These are phyloP conservation scores for Fraxinus platypoda DNA, from an alignment of 305 asterid species.

Conservation along the genomic window DNA sequence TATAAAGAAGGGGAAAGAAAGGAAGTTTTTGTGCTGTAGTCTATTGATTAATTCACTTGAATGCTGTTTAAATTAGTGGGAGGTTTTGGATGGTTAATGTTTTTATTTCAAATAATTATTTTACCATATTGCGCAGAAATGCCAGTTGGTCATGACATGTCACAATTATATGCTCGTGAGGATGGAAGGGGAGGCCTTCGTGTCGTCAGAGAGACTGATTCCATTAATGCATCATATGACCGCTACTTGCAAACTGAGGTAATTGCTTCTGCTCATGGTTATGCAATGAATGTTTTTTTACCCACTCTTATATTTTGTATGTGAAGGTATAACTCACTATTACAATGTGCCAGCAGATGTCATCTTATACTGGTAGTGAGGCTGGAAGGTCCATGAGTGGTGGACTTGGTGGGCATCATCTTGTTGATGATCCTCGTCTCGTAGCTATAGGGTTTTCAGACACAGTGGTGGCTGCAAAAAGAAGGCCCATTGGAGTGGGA, in stretches of 20 bases:
- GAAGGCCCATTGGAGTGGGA: conserved; percentile 39
- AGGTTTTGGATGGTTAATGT: not conserved
- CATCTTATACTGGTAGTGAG: conserved; percentile 47
- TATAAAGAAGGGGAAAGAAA: not conserved
- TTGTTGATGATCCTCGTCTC: conserved; percentile 52
- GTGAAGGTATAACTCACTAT: conserved; percentile 8
- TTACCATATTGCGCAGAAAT: conserved; percentile 39
- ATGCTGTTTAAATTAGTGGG: conserved; percentile 2
- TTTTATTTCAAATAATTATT: not conserved
- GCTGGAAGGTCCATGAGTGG: conserved; percentile 55
- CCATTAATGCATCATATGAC: conserved; percentile 51
- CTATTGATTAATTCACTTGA: conserved; percentile 1
- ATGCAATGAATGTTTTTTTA: not conserved
- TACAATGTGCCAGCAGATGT: conserved; percentile 25
- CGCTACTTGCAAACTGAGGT: conserved; percentile 45
- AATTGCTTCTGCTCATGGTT: not conserved
- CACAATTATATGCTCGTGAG: conserved; percentile 42
- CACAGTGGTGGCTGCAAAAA: conserved; percentile 35
- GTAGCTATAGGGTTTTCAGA: conserved; percentile 47
- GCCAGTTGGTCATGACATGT: conserved; percentile 48
- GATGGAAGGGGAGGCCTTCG: conserved; percentile 55
- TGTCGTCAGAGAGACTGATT: conserved; percentile 54
- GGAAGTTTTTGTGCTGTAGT: not conserved
- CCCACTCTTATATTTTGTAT: not conserved
- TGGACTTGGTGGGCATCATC: conserved; percentile 51